Evolutionary conservation across 148 eudicot genomes (phyloP).

Genomic region (Spergularia marina): DNA sequence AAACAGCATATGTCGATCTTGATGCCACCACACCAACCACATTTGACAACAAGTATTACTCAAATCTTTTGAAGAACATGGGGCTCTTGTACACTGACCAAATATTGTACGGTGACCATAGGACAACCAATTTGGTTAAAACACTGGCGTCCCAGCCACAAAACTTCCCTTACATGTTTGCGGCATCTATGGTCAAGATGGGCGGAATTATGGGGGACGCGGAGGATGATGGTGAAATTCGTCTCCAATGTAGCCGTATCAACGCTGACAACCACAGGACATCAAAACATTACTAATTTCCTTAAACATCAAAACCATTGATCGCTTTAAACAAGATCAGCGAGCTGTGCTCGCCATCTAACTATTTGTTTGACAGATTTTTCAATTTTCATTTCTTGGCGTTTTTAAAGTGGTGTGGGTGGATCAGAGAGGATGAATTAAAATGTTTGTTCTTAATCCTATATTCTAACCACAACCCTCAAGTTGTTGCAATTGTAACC

Average conservation of each 20-base stretch:
- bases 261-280: conserved; percentile 18
- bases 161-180: conserved; percentile 42
- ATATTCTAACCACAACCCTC: no score
- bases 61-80: conserved; percentile 54
- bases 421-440: no score
- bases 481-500: no score
- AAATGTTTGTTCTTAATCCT: no score
- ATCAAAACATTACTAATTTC: no score
- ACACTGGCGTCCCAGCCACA: conserved; percentile 39
- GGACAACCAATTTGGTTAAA: conserved; percentile 45
- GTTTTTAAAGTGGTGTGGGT: no score
- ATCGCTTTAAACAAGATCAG: no score
- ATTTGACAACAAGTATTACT: conserved; percentile 58
- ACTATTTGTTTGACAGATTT: no score
- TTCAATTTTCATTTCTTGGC: no score
- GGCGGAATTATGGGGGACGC: conserved; percentile 46
- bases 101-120: conserved; percentile 46
- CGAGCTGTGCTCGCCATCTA: no score
- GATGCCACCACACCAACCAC: conserved; percentile 52
- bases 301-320: no score
- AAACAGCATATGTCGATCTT: conserved; percentile 43
- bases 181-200: conserved; percentile 71
- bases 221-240: conserved; percentile 56
- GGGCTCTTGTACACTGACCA: conserved; percentile 72
- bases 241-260: conserved; percentile 43